Evolutionary conservation across 305 asterid genomes (phyloP).

Genomic region (Plantago coronopus): DNA sequence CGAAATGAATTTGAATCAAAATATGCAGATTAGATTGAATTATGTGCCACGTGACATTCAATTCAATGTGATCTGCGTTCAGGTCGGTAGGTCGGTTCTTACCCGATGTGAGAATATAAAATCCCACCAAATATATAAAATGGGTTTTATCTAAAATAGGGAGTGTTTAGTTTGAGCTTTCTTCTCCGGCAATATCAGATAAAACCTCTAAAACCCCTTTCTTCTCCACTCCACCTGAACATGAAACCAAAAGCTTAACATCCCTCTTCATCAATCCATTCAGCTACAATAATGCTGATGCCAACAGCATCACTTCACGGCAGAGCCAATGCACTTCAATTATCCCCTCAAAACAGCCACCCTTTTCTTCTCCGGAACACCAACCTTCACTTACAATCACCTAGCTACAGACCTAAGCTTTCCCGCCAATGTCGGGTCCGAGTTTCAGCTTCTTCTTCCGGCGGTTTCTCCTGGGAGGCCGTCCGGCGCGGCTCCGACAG

Average conservation of each 20-base stretch:
- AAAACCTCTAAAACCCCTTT: constrained; percentile 34
- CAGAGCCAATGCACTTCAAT: constrained; percentile 27
- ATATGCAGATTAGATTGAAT: too few relatives aligned
- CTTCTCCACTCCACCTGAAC: constrained; percentile 1
- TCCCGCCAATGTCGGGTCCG: constrained; percentile 46
- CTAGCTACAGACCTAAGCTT: constrained; percentile 32
- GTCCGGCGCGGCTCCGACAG: constrained; percentile 57
- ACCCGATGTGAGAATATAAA: too few relatives aligned
- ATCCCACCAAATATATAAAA: too few relatives aligned
- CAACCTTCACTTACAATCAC: constrained; percentile 21
- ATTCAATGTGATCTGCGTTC: too few relatives aligned
- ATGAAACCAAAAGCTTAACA: constrained; percentile 6
- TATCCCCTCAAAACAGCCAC: constrained; percentile 21
- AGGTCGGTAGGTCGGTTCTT: too few relatives aligned
- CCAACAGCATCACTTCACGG: constrained; percentile 32
- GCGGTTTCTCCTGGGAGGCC: constrained; percentile 71
- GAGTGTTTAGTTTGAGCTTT: too few relatives aligned
- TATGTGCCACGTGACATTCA: too few relatives aligned
- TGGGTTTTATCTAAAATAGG: too few relatives aligned
- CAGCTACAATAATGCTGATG: background rate
- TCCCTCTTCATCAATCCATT: background rate
- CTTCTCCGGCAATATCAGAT: too few relatives aligned
- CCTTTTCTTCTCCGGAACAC: constrained; percentile 25
- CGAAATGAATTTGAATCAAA: too few relatives aligned
- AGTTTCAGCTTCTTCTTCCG: constrained; percentile 60